Conservation (phyloP, 306 rosid genomes). For the Hippophae tibetana region DNA sequence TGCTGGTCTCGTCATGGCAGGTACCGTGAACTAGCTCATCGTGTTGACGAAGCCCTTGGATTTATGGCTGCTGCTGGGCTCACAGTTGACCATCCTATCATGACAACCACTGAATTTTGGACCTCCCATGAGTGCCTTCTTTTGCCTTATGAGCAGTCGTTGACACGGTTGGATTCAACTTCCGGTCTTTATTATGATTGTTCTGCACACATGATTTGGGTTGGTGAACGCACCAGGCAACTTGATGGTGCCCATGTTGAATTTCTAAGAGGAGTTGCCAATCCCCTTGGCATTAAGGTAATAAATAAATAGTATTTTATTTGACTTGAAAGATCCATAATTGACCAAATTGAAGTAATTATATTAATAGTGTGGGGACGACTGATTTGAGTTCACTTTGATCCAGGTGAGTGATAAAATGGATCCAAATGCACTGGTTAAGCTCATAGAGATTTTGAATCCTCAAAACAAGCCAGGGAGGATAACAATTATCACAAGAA, state of each 20-base stretch:
- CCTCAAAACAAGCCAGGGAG: conserved; percentile 96
- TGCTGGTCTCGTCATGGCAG: conserved; percentile 32
- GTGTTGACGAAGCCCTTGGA: conserved; percentile 99
- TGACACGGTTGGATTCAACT: conserved; percentile 93
- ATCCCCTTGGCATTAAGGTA: conserved; percentile 96
- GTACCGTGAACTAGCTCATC: conserved; percentile 87
- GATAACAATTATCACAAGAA: conserved; percentile 77
- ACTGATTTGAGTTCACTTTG: conserved; percentile 10
- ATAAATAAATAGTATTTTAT: not conserved
- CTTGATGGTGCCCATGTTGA: conserved; percentile 97
- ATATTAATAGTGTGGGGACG: not conserved
- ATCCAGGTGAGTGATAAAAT: conserved; percentile 92
- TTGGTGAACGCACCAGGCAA: conserved; percentile 89
- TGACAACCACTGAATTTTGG: conserved; percentile 96
- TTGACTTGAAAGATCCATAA: not conserved
- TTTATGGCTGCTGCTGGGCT: conserved; percentile 99
- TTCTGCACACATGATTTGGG: conserved; percentile 98
- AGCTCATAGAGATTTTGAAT: conserved; percentile 79
- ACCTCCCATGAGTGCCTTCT: conserved; percentile 94
- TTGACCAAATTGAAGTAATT: not conserved
- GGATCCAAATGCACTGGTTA: conserved; percentile 88
- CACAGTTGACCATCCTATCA: conserved; percentile 88
- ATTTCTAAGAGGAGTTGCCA: conserved; percentile 88
- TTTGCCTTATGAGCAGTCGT: conserved; percentile 91
- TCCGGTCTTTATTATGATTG: conserved; percentile 91